Evolutionary conservation across 2,329 filamentous ascomycete species (phyloP).

Genomic region (Aspergillus clavatus): DNA sequence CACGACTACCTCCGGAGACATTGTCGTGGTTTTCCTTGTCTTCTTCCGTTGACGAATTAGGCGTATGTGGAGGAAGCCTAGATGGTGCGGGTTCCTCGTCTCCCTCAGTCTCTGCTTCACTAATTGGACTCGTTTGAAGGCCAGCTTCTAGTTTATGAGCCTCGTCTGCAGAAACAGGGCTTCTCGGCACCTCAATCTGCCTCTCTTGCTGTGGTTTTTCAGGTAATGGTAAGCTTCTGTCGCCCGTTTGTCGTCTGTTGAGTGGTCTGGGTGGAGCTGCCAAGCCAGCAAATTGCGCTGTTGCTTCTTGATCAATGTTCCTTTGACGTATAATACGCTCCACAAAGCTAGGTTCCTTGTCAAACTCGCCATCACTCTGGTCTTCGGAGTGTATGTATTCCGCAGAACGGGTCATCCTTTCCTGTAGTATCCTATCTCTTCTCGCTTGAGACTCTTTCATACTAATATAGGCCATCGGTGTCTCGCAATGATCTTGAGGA

Average conservation of each 20-base stretch:
- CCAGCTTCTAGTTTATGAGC: slow-evolving; percentile 16
- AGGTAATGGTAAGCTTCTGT: slow-evolving; percentile 2
- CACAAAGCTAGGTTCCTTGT: slow-evolving; percentile 39
- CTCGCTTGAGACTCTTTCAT: slow-evolving; percentile 44
- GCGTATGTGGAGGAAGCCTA: slow-evolving; percentile 26
- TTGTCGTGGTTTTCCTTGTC: slow-evolving; percentile 45
- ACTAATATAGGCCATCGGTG: slow-evolving; percentile 41
- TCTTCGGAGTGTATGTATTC: slow-evolving; percentile 31
- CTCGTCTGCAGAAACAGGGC: slow-evolving; percentile 13
- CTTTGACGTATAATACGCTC: slow-evolving; percentile 31
- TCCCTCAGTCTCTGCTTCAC: slow-evolving; percentile 46
- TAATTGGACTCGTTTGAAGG: slow-evolving; percentile 22
- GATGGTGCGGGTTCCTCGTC: slow-evolving; percentile 36
- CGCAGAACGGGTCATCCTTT: slow-evolving; percentile 32
- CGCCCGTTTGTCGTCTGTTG: slow-evolving; percentile 5
- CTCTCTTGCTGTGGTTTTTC: slow-evolving; percentile 4
- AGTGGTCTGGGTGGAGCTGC: slow-evolving; percentile 28
- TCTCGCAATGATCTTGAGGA: slow-evolving; percentile 37
- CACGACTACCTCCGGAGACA: slow-evolving; percentile 22
- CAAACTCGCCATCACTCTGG: slow-evolving; percentile 41
- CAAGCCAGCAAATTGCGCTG: slow-evolving; percentile 32
- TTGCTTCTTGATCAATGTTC: slow-evolving; percentile 31
- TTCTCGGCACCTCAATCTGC: slow-evolving; percentile 8
- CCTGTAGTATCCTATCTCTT: slow-evolving; percentile 31
- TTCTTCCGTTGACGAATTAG: slow-evolving; percentile 35